Evolutionary conservation across 78 protist genomes (phyloP).

Genomic region (Speleostelium caveatum): DNA sequence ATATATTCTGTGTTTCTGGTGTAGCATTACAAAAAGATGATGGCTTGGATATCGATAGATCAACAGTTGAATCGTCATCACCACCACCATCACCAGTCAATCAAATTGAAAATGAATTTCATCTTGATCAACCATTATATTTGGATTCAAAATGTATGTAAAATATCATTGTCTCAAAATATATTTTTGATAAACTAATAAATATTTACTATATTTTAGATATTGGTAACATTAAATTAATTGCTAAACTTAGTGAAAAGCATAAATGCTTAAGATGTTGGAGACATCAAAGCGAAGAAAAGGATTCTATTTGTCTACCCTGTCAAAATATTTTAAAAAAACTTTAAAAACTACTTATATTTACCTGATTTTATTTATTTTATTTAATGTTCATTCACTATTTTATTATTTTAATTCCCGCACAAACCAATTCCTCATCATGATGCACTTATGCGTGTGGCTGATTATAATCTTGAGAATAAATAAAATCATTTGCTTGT

Average conservation of each 20-base stretch:
- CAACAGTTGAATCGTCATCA: background rate
- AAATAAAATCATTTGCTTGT: too few relatives aligned
- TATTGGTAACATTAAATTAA: constrained; percentile 2
- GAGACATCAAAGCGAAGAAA: constrained; percentile 33
- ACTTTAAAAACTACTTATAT: background rate
- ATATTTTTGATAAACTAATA: background rate
- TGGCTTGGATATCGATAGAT: background rate
- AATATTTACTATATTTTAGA: background rate
- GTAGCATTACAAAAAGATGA: background rate
- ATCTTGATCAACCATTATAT: background rate
- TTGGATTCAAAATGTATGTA: background rate
- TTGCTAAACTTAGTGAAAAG: background rate
- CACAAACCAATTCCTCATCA: too few relatives aligned
- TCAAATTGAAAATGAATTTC: too few relatives aligned
- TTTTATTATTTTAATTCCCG: too few relatives aligned
- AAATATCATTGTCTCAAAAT: background rate
- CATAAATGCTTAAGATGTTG: constrained; percentile 75
- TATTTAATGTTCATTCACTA: too few relatives aligned
- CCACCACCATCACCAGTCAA: background rate
- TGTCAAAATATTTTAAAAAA: constrained; percentile 11
- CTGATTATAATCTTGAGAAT: too few relatives aligned
- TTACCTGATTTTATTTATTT: background rate
- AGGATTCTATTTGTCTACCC: background rate
- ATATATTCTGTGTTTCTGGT: constrained; percentile 59
- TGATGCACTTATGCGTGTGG: too few relatives aligned